Conservation (phyloP, 352 stramenopile genomes). For the Phytophthora boehmeriae region DNA sequence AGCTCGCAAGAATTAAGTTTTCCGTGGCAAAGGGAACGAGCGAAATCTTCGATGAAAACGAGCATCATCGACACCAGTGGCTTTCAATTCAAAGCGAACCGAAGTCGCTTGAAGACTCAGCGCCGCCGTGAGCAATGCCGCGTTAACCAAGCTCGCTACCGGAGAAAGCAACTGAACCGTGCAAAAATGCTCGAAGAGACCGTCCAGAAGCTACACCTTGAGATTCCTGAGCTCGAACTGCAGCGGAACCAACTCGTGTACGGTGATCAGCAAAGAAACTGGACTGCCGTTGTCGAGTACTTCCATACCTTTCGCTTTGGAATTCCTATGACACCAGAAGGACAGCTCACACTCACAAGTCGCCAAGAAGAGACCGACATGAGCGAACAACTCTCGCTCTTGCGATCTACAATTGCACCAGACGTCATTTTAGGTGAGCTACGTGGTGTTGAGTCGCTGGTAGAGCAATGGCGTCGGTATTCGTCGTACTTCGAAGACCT, state of each 20-base stretch:
- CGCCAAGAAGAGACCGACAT: no score
- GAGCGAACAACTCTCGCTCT: constrained; percentile 21
- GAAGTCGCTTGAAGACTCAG: not conserved
- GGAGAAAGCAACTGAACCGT: constrained; percentile 8
- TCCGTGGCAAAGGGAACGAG: not conserved
- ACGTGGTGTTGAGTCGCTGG: constrained; percentile 12
- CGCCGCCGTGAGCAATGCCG: constrained; percentile 22
- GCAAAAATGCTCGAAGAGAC: constrained; percentile 7
- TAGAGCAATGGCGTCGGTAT: constrained; percentile 34
- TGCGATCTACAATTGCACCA: constrained; percentile 22
- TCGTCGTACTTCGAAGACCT: constrained; percentile 31
- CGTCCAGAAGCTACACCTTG: constrained; percentile 4
- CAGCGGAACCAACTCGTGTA: constrained; percentile 14
- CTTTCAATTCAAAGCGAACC: not conserved
- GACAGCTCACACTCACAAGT: no score
- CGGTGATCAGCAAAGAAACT: constrained; percentile 12
- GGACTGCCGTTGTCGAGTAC: constrained; percentile 18
- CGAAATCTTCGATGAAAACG: not conserved
- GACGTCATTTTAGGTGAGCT: constrained; percentile 30
- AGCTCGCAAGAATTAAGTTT: not conserved
- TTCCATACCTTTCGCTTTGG: constrained; percentile 20
- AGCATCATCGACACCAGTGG: not conserved
- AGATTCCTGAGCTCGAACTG: constrained; percentile 12
- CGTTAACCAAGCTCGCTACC: constrained; percentile 17
- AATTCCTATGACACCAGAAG: not conserved